Evolutionary conservation across 2,329 filamentous ascomycete species (phyloP), one percentile per base, ranked within the genome.

Genomic region (Onygenales sp.): DNA sequence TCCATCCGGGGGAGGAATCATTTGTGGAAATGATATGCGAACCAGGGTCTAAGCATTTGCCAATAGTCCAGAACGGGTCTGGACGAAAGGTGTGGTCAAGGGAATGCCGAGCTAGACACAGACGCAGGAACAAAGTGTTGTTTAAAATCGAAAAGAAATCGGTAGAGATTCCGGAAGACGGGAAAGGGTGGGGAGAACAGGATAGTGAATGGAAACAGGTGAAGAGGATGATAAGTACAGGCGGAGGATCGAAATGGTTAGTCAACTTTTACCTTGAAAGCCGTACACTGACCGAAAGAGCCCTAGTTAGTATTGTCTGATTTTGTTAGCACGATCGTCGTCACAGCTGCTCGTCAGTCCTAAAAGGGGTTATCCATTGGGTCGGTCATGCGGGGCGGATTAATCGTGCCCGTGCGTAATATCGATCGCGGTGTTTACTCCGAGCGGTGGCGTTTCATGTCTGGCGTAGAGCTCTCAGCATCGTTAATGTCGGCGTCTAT

Each of bases 401-500:
- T 27, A 5, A 27, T 27, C 21, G 5, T 27, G 21, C 21, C 21
- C 3, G 5, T 27, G 21, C 5, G 21, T 27, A 27, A 27, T 27
- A 27, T 27, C 21, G 21, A 27, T 27, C 21, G 21, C 3, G 21
- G 21, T 27, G 21, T 27, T 27, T 51, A 43, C 31, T 51, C 43
- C 11, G 43, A 32, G 10, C 50, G 50, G 8, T 52, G 50, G 17
- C 50, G 50, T 11, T 52, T 52, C n/a, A 39, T 32, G 31, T 46
- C 50, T 36, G 33, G 50, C 6, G 35, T 39, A 31, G 50, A 44
- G 27, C 32, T n/a, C 10, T 46, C 42, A 42, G 21, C 32, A 41
- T 44, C 43, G 14, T 46, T 46, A 10, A 52, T 52, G 11, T 36
- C 43, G 27, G 50, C 42, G 13, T 52, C 50, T 43, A 52, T 46